Conservation (phyloP, 1,284 basidiomycete species). For the Somion occarium region DNA sequence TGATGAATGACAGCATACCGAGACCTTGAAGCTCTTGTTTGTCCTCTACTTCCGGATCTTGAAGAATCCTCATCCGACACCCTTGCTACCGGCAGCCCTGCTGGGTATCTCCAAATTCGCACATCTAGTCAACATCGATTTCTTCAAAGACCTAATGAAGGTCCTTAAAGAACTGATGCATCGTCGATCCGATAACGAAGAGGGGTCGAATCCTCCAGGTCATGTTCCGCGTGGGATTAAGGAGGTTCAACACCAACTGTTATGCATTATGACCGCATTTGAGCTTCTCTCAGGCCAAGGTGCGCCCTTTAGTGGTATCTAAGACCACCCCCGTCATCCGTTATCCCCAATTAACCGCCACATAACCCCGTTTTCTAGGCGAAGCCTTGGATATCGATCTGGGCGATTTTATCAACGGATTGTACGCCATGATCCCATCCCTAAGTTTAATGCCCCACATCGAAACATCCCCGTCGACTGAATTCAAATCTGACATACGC, state of each 20-base stretch:
- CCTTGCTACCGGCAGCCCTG: conserved; percentile 84
- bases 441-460: conserved; percentile 51
- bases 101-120: conserved; percentile 92
- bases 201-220: conserved; percentile 38
- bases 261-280: conserved; percentile 93
- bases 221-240: conserved; percentile 23
- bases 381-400: conserved; percentile 97
- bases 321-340: conserved; percentile 2
- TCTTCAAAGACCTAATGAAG: conserved; percentile 92
- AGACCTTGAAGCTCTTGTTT: conserved; percentile 96
- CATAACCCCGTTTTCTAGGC: too few relatives aligned
- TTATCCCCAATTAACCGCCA: conserved; percentile 1
- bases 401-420: conserved; percentile 77
- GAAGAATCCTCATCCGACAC: conserved; percentile 81
- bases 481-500: conserved; percentile 19
- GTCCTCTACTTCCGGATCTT: conserved; percentile 97
- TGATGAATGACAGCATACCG: conserved; percentile 71
- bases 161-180: conserved; percentile 80
- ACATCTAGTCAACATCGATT: conserved; percentile 97
- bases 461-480: conserved; percentile 32
- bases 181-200: conserved; percentile 33
- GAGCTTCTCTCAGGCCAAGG: conserved; percentile 96
- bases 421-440: conserved; percentile 68
- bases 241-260: conserved; percentile 59
- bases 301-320: conserved; percentile 28